These are phyloP conservation scores for Yarrowia deformans DNA, from an alignment of 805 yeast genomes.

Conservation along the genomic window DNA sequence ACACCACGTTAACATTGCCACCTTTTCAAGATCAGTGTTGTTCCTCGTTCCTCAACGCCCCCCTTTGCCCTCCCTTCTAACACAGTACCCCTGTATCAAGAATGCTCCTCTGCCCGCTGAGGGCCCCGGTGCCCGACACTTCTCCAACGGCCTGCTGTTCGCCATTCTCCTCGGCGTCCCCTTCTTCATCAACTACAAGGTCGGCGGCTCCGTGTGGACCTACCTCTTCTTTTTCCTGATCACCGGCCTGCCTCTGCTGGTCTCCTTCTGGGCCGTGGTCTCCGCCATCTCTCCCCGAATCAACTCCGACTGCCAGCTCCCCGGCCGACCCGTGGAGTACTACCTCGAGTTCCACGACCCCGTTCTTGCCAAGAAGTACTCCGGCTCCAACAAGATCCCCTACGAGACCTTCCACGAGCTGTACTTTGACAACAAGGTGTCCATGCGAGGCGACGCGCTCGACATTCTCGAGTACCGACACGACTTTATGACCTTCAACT, in stretches of 20 bases:
- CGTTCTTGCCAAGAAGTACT: slow-evolving; percentile 69
- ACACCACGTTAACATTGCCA: too few relatives aligned
- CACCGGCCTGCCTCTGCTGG: slow-evolving; percentile 70
- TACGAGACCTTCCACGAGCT: slow-evolving; percentile 92
- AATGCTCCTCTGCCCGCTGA: slow-evolving; percentile 92
- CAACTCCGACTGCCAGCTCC: slow-evolving; percentile 76
- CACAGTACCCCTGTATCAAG: slow-evolving; percentile 68
- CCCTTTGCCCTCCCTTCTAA: not conserved
- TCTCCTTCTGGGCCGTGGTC: slow-evolving; percentile 82
- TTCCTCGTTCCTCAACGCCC: not conserved
- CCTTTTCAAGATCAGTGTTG: too few relatives aligned
- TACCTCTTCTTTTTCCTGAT: slow-evolving; percentile 67
- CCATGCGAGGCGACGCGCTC: slow-evolving; percentile 85
- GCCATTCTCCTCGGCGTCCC: slow-evolving; percentile 66
- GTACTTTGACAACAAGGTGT: slow-evolving; percentile 81
- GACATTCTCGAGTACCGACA: slow-evolving; percentile 87
- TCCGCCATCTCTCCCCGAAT: slow-evolving; percentile 82
- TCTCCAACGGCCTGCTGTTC: slow-evolving; percentile 65
- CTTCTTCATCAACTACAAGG: slow-evolving; percentile 63
- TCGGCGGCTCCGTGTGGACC: slow-evolving; percentile 72
- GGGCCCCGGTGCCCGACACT: slow-evolving; percentile 83
- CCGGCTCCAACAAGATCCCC: slow-evolving; percentile 80
- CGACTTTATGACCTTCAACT: slow-evolving; percentile 86
- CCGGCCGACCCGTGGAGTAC: slow-evolving; percentile 77
- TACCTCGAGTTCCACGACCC: slow-evolving; percentile 84